phyloP scores from a whole-genome alignment of 2,329 filamentous ascomycete genomes.

The Neospermospora avenae region DNA sequence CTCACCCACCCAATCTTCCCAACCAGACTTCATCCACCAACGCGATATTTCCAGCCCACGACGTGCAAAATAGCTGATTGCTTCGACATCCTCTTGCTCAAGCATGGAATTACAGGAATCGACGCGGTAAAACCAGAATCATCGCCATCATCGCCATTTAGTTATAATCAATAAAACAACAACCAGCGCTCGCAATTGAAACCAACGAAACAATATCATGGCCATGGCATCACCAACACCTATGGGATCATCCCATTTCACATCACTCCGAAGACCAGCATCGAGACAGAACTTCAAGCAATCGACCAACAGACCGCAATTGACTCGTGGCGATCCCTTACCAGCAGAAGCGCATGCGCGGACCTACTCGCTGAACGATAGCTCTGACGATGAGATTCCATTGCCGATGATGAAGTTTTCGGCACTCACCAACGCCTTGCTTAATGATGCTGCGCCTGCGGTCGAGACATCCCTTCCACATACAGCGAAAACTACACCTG shows the following conservation, averaged over 20 bases:
- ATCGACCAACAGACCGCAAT: constrained; percentile 44
- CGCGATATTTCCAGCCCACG: constrained; percentile 27
- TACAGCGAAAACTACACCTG: constrained; percentile 18
- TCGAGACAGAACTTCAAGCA: constrained; percentile 51
- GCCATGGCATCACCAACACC: constrained; percentile 55
- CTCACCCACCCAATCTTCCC: neutral
- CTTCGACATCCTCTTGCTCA: constrained; percentile 14
- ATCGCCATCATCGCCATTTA: constrained; percentile 17
- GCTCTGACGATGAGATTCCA: constrained; percentile 90
- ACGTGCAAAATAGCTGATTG: constrained; percentile 30
- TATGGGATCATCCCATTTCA: constrained; percentile 46
- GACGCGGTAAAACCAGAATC: constrained; percentile 18
- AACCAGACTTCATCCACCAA: constrained; percentile 14
- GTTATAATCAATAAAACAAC: constrained; percentile 10
- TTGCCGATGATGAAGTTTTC: constrained; percentile 85
- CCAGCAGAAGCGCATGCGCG: constrained; percentile 36
- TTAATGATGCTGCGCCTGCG: constrained; percentile 54
- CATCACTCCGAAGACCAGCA: constrained; percentile 50
- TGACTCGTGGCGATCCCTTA: constrained; percentile 21
- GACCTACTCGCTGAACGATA: constrained; percentile 64
- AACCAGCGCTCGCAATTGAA: neutral
- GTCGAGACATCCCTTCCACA: constrained; percentile 26
- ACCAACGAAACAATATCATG: constrained; percentile 37
- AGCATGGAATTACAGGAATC: constrained; percentile 28
- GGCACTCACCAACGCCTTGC: constrained; percentile 81